Evolutionary conservation across 1,139 yeast genomes (phyloP).

Genomic region (Lipomyces yarrowii): DNA sequence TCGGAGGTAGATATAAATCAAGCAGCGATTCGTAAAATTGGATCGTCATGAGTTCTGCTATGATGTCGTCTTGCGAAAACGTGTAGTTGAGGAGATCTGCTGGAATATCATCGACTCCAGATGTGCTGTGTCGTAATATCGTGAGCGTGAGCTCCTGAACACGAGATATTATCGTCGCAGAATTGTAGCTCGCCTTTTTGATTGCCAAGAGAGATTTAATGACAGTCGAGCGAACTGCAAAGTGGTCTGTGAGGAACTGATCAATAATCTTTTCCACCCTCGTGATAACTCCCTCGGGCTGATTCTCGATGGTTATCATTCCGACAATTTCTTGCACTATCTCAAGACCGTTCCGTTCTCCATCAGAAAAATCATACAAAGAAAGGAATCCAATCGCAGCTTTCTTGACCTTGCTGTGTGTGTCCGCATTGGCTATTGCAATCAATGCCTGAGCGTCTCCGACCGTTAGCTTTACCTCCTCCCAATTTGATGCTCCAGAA

Average conservation of each 20-base stretch:
- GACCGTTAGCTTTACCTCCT: slow-evolving; percentile 7
- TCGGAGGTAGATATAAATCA: slow-evolving; percentile 22
- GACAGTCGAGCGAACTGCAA: slow-evolving; percentile 4
- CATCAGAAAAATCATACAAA: slow-evolving; percentile 13
- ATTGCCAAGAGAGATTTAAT: slow-evolving; percentile 4
- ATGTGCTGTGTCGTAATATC: slow-evolving; percentile 15
- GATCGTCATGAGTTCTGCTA: slow-evolving; percentile 18
- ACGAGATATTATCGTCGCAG: slow-evolving; percentile 18
- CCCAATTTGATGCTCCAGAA: slow-evolving; percentile 16
- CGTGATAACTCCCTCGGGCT: slow-evolving; percentile 19
- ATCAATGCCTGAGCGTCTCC: slow-evolving; percentile 12
- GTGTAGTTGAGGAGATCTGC: slow-evolving; percentile 5
- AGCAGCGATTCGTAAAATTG: slow-evolving; percentile 27
- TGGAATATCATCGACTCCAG: slow-evolving; percentile 22
- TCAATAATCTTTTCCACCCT: slow-evolving; percentile 21
- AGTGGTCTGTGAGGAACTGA: slow-evolving; percentile 7
- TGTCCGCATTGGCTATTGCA: slow-evolving; percentile 16
- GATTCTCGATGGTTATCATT: slow-evolving; percentile 12
- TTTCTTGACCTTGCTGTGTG: slow-evolving; percentile 23
- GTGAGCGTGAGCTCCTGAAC: slow-evolving; percentile 16
- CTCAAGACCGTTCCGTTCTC: background rate
- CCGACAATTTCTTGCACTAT: slow-evolving; percentile 7
- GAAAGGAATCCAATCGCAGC: slow-evolving; percentile 24
- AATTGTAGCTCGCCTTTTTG: background rate
- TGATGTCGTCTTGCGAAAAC: slow-evolving; percentile 16